Conservation (phyloP, 352 stramenopile species). For the Pythium volutum region DNA sequence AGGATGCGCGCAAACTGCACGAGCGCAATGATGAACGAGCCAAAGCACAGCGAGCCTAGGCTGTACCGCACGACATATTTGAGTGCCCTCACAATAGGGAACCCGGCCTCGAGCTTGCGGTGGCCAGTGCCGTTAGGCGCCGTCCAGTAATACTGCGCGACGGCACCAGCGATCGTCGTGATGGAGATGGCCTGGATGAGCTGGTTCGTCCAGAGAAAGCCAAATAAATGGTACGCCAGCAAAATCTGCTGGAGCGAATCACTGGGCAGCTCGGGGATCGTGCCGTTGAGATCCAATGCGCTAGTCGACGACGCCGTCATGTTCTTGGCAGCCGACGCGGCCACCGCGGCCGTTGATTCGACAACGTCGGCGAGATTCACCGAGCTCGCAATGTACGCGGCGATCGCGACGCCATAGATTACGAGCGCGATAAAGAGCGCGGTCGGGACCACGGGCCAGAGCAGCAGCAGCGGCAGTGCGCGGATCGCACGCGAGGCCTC, state of each 20-base stretch:
- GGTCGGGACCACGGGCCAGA: constrained; percentile 60
- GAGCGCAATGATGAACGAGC: constrained; percentile 95
- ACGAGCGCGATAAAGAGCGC: constrained; percentile 52
- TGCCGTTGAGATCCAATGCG: constrained; percentile 10
- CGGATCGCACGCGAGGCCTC: constrained; percentile 66
- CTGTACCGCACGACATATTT: constrained; percentile 86
- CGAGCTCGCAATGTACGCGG: constrained; percentile 59
- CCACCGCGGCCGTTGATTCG: constrained; percentile 20
- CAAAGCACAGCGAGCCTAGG: constrained; percentile 95
- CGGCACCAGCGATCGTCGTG: constrained; percentile 90
- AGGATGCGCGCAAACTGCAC: constrained; percentile 94
- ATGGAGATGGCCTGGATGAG: constrained; percentile 95
- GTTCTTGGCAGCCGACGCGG: constrained; percentile 16
- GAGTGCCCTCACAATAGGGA: constrained; percentile 63
- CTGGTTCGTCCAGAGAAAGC: constrained; percentile 95
- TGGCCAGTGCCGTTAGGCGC: constrained; percentile 28
- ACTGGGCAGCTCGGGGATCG: constrained; percentile 39
- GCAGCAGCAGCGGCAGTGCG: constrained; percentile 51
- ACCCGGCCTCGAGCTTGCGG: constrained; percentile 44
- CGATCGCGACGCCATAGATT: constrained; percentile 52
- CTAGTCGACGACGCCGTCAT: neutral
- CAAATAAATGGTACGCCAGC: constrained; percentile 90
- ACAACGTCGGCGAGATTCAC: constrained; percentile 37
- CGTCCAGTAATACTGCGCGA: constrained; percentile 93
- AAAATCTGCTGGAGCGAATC: constrained; percentile 47